Conservation (phyloP, 2,329 filamentous ascomycete genomes). For the Apiospora sp. region DNA sequence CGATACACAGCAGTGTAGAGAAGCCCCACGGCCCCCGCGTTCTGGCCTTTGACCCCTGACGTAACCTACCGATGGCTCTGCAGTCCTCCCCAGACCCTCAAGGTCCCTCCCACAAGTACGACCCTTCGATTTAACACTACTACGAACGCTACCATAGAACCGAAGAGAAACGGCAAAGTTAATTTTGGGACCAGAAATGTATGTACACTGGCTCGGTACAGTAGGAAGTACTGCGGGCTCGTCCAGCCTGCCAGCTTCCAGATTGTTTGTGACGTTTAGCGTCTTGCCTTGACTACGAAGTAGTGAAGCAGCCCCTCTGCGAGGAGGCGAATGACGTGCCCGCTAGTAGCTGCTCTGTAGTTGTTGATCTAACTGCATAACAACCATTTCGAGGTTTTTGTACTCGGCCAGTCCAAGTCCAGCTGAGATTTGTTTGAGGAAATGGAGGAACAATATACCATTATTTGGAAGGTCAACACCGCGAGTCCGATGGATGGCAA, state of each 20-base stretch:
- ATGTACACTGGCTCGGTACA: slow-evolving; percentile 76
- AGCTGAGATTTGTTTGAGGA: no score
- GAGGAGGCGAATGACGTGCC: no score
- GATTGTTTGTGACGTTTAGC: no score
- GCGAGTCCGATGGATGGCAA: no score
- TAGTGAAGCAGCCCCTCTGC: no score
- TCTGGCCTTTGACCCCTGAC: slow-evolving; percentile 61
- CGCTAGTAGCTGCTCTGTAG: no score
- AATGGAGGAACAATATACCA: no score
- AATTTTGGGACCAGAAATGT: slow-evolving; percentile 72
- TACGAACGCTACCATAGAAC: slow-evolving; percentile 59
- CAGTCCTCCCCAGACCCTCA: slow-evolving; percentile 63
- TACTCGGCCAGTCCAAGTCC: no score
- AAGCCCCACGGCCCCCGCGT: slow-evolving; percentile 66
- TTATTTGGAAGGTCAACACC: no score
- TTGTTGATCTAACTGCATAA: no score
- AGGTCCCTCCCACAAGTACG: slow-evolving; percentile 56
- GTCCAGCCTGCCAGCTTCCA: slow-evolving; percentile 59
- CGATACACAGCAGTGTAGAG: slow-evolving; percentile 72
- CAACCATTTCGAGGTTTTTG: no score
- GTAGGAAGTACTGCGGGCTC: slow-evolving; percentile 72
- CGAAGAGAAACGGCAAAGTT: slow-evolving; percentile 61
- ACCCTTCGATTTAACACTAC: slow-evolving; percentile 63
- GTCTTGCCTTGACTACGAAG: no score
- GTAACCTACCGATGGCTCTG: slow-evolving; percentile 55